phyloP scores from a whole-genome alignment of 163 green algal genomes.

The Scenedesmus sp. region DNA sequence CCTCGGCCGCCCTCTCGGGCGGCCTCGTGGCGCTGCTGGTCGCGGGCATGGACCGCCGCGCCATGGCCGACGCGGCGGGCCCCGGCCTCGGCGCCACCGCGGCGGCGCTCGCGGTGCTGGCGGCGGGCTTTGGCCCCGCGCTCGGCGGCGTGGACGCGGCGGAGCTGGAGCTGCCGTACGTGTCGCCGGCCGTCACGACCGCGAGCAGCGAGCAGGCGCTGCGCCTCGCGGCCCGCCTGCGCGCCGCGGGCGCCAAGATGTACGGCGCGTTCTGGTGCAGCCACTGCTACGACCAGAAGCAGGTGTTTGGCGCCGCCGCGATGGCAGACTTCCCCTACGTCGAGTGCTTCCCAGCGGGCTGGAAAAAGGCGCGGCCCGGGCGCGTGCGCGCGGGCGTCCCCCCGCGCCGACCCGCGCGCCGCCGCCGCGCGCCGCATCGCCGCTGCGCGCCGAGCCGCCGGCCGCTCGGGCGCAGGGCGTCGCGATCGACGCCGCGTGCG shows the following conservation, averaged over 20 bases:
- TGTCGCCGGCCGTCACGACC: slow-evolving; percentile 53
- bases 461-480: slow-evolving; percentile 64
- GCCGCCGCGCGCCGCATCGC: too few relatives aligned
- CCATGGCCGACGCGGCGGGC: slow-evolving; percentile 56
- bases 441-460: too few relatives aligned
- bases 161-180: slow-evolving; percentile 47
- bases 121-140: slow-evolving; percentile 41
- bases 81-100: slow-evolving; percentile 54
- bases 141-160: not conserved
- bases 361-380: too few relatives aligned
- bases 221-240: slow-evolving; percentile 67
- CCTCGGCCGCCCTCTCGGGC: slow-evolving; percentile 74
- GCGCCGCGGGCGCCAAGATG: slow-evolving; percentile 87
- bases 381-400: too few relatives aligned
- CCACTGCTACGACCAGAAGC: slow-evolving; percentile 97
- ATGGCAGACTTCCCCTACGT: slow-evolving; percentile 94
- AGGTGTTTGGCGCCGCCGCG: slow-evolving; percentile 89
- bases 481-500: slow-evolving; percentile 66
- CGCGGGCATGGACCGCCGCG: slow-evolving; percentile 41
- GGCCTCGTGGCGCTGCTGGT: slow-evolving; percentile 53
- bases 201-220: slow-evolving; percentile 48
- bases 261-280: slow-evolving; percentile 99
- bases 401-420: too few relatives aligned
- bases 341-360: slow-evolving; percentile 97
- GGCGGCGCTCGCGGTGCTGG: slow-evolving; percentile 57